Percentiles rank a stretch among this genome's conserved stretches.
phyloP scores from a whole-genome alignment of 257 asterid genomes.

The Dorcoceras hygrometricum region DNA sequence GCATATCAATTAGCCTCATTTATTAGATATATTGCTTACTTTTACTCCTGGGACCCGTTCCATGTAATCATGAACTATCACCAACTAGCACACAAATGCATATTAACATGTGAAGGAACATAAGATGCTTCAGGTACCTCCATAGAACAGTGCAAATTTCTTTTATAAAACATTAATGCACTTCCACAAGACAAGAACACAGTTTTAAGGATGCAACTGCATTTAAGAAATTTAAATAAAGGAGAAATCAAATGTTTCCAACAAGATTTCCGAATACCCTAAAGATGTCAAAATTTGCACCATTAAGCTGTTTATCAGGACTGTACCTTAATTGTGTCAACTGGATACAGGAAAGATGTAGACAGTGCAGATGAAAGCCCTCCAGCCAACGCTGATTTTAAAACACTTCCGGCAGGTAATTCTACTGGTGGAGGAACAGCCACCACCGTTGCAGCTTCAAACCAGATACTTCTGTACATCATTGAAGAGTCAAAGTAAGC shows the following conservation, averaged over 20 bases:
- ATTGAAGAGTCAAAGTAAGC: constrained; percentile 18
- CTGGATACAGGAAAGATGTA: constrained; percentile 83
- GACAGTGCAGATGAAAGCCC: constrained; percentile 97
- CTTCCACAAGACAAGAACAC: not conserved
- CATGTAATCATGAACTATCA: constrained; percentile 13
- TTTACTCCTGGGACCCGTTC: constrained; percentile 15
- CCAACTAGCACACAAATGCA: not conserved
- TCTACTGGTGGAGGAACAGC: constrained; percentile 97
- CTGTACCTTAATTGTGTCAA: constrained; percentile 85
- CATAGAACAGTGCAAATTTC: not conserved
- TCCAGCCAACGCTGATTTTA: constrained; percentile 95
- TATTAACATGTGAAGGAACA: not conserved
- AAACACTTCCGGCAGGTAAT: constrained; percentile 87
- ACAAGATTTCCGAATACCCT: constrained; percentile 9
- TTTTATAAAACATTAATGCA: too few relatives aligned
- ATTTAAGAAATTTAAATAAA: constrained; percentile 4
- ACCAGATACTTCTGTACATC: constrained; percentile 82
- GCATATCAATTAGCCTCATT: constrained; percentile 23
- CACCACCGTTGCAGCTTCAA: constrained; percentile 99
- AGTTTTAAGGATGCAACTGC: constrained; percentile 9
- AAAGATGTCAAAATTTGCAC: not conserved
- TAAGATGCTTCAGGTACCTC: constrained; percentile 9
- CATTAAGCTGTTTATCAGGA: constrained; percentile 17
- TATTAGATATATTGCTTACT: constrained; percentile 14
- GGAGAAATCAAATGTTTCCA: constrained; percentile 1